phyloP scores from a whole-genome alignment of 2,329 filamentous ascomycete species.

The Zasmidium cellare region DNA sequence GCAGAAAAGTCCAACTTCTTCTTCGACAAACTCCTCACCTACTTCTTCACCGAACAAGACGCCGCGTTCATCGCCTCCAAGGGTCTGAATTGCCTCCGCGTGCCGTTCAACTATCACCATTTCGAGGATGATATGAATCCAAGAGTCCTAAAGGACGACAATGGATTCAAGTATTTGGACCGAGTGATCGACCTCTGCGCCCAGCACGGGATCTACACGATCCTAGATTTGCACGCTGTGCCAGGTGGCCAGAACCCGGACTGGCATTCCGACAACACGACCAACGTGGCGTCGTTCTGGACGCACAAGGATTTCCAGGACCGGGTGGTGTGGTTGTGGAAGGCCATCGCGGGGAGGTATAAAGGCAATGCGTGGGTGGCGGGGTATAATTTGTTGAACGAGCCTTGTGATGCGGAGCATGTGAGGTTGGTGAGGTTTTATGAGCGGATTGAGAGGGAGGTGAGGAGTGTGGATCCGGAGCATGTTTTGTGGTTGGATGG shows the following conservation, averaged over 20 bases:
- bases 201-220: conserved; percentile 49
- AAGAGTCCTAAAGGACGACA: conserved; percentile 44
- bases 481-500: conserved; percentile 48
- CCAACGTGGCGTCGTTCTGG: conserved; percentile 51
- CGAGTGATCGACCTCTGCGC: conserved; percentile 51
- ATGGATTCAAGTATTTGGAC: conserved; percentile 53
- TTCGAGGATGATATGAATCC: conserved; percentile 55
- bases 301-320: conserved; percentile 54
- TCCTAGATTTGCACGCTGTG: conserved; percentile 52
- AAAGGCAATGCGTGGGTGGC: conserved; percentile 48
- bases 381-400: conserved; percentile 55
- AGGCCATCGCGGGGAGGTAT: conserved; percentile 48
- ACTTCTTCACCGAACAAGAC: conserved; percentile 61
- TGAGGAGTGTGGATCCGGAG: conserved; percentile 48
- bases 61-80: conserved; percentile 58
- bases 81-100: conserved; percentile 58
- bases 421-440: conserved; percentile 49
- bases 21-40: conserved; percentile 58
- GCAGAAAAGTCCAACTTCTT: conserved; percentile 60
- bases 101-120: conserved; percentile 63
- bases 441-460: conserved; percentile 47
- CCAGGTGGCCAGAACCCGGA: conserved; percentile 54
- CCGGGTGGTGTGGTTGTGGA: conserved; percentile 52
- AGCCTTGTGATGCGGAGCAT: conserved; percentile 52
- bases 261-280: conserved; percentile 53